Conservation (phyloP, 495 filamentous ascomycete species). For the Bryoglossum gracile region DNA sequence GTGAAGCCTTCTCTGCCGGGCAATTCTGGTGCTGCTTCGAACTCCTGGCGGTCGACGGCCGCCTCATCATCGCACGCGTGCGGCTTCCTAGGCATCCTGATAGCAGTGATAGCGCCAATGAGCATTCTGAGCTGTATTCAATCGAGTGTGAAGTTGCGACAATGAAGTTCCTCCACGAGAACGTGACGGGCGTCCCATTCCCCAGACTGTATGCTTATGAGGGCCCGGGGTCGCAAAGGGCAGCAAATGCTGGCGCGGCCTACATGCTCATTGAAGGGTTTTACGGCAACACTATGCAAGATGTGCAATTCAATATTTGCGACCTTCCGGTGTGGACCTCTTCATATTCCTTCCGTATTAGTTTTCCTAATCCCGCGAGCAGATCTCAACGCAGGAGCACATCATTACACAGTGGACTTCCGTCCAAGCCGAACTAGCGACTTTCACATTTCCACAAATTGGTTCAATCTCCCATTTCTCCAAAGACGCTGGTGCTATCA, state of each 20-base stretch:
- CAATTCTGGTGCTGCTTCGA: conserved; percentile 30
- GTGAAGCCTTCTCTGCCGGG: conserved; percentile 29
- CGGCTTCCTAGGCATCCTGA: conserved; percentile 25
- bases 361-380: background rate
- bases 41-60: conserved; percentile 19
- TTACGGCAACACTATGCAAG: conserved; percentile 26
- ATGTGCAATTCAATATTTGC: conserved; percentile 20
- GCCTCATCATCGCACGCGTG: conserved; percentile 23
- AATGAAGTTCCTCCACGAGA: conserved; percentile 21
- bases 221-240: conserved; percentile 16
- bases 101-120: conserved; percentile 4
- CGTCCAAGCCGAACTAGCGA: conserved; percentile 5
- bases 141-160: conserved; percentile 27
- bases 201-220: conserved; percentile 23
- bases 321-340: conserved; percentile 20
- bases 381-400: background rate
- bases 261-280: conserved; percentile 32
- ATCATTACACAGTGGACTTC: background rate
- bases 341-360: conserved; percentile 5
- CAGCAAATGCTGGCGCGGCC: conserved; percentile 20
- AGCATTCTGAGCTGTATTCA: conserved; percentile 19
- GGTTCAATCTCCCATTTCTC: conserved; percentile 12
- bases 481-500: conserved; percentile 9
- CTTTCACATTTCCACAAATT: conserved; percentile 13
- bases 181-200: conserved; percentile 12